These are phyloP conservation scores for Yamadazyma sp. DNA, from an alignment of 1,139 yeast species.

Conservation along the genomic window DNA sequence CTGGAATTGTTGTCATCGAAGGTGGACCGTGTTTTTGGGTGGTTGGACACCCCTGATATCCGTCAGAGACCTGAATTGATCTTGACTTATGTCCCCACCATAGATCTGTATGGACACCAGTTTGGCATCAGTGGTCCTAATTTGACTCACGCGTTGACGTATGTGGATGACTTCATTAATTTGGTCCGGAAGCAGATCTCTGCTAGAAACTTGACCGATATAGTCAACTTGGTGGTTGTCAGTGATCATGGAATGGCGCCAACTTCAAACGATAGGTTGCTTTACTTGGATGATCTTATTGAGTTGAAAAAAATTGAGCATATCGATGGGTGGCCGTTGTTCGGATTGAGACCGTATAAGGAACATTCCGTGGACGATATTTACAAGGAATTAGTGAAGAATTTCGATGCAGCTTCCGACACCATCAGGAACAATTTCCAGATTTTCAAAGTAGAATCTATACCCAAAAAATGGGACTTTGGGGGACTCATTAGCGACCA, in stretches of 20 bases:
- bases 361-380: slow-evolving; percentile 24
- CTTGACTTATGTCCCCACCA: slow-evolving; percentile 77
- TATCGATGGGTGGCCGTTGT: slow-evolving; percentile 88
- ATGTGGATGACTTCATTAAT: slow-evolving; percentile 67
- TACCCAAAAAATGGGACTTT: slow-evolving; percentile 67
- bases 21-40: slow-evolving; percentile 53
- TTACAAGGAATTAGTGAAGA: slow-evolving; percentile 19
- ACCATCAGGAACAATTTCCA: slow-evolving; percentile 16
- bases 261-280: slow-evolving; percentile 62
- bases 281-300: slow-evolving; percentile 68
- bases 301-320: slow-evolving; percentile 56
- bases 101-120: slow-evolving; percentile 74
- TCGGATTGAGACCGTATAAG: slow-evolving; percentile 64
- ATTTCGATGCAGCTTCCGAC: slow-evolving; percentile 23
- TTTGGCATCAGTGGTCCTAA: slow-evolving; percentile 66
- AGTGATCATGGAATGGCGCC: slow-evolving; percentile 97
- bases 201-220: slow-evolving; percentile 55
- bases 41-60: slow-evolving; percentile 61
- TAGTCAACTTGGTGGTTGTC: slow-evolving; percentile 73
- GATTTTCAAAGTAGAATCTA: slow-evolving; percentile 54
- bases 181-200: slow-evolving; percentile 47
- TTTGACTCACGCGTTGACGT: slow-evolving; percentile 50
- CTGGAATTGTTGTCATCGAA: slow-evolving; percentile 61
- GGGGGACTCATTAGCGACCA: slow-evolving; percentile 49
- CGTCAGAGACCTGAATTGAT: slow-evolving; percentile 69